phyloP scores from a whole-genome alignment of 2,329 filamentous ascomycete species.

The Aureobasidium sp. region DNA sequence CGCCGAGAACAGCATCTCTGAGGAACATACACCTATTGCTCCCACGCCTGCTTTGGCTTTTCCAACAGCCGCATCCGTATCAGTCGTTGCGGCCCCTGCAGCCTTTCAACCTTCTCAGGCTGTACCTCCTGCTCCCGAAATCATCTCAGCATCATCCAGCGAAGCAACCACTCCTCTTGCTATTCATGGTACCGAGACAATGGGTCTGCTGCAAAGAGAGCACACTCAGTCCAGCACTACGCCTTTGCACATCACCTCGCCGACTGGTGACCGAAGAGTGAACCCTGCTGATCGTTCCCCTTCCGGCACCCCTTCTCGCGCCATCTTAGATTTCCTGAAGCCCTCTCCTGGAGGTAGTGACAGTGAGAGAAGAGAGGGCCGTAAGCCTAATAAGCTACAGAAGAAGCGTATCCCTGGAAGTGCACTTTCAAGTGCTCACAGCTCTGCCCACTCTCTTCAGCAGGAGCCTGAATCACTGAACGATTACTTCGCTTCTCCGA shows the following conservation, averaged over 20 bases:
- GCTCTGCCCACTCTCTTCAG: constrained; percentile 63
- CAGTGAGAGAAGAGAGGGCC: constrained; percentile 48
- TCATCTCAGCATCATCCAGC: constrained; percentile 34
- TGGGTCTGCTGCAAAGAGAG: constrained; percentile 26
- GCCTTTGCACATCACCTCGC: constrained; percentile 16
- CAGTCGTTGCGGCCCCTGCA: constrained; percentile 12
- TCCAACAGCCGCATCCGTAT: constrained; percentile 25
- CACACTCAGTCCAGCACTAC: constrained; percentile 14
- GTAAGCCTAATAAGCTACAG: constrained; percentile 80
- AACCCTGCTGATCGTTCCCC: constrained; percentile 21
- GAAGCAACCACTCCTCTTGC: constrained; percentile 29
- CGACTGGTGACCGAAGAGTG: constrained; percentile 17
- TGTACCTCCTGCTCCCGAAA: constrained; percentile 25
- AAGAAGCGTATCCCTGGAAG: constrained; percentile 78
- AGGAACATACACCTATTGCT: constrained; percentile 22
- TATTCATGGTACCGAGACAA: constrained; percentile 22
- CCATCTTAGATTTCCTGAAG: constrained; percentile 60
- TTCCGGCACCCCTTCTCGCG: constrained; percentile 22
- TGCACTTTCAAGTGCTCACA: constrained; percentile 79
- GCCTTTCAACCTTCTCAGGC: constrained; percentile 13
- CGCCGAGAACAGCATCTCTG: constrained; percentile 14
- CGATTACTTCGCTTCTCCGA: constrained; percentile 27
- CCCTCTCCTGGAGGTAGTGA: constrained; percentile 54
- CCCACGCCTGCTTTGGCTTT: constrained; percentile 22
- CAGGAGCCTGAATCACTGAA: constrained; percentile 25